These are phyloP conservation scores for Didymella exigua DNA, from an alignment of 2,329 filamentous ascomycete genomes.

Conservation along the genomic window DNA sequence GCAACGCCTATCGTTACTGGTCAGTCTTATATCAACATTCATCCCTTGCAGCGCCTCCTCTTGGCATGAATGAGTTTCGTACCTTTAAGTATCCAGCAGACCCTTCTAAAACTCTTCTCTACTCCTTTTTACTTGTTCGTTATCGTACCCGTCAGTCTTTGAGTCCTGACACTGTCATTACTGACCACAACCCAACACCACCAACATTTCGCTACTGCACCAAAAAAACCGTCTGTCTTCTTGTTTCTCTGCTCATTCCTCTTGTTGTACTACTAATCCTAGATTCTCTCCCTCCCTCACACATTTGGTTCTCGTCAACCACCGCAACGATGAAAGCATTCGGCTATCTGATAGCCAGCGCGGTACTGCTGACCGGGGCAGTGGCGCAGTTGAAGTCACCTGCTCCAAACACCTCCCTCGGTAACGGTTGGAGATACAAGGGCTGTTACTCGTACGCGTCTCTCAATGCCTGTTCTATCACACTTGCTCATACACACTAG, in stretches of 20 bases:
- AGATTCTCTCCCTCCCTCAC: neutral
- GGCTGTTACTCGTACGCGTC: constrained; percentile 23
- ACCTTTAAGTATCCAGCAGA: neutral
- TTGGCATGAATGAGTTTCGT: neutral
- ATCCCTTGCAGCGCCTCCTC: constrained; percentile 7
- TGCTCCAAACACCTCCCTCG: constrained; percentile 5
- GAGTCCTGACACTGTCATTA: neutral
- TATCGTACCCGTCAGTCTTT: neutral
- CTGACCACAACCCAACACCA: neutral
- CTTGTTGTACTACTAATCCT: neutral
- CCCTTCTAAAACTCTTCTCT: neutral
- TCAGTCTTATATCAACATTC: neutral
- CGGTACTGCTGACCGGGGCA: constrained; percentile 15
- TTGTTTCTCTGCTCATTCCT: neutral
- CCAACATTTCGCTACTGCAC: neutral
- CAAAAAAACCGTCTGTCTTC: neutral
- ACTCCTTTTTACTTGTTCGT: neutral
- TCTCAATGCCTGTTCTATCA: neutral
- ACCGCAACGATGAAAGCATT: constrained; percentile 22
- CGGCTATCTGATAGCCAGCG: constrained; percentile 24
- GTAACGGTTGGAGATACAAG: constrained; percentile 21
- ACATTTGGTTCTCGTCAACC: neutral
- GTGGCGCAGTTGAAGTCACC: constrained; percentile 4
- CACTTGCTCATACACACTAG: neutral
- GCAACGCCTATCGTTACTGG: neutral